Percentiles rank a stretch among this genome's conserved stretches.
These are phyloP conservation scores for Zygnema cylindricum DNA, from an alignment of 139 green algal species.

Conservation along the genomic window DNA sequence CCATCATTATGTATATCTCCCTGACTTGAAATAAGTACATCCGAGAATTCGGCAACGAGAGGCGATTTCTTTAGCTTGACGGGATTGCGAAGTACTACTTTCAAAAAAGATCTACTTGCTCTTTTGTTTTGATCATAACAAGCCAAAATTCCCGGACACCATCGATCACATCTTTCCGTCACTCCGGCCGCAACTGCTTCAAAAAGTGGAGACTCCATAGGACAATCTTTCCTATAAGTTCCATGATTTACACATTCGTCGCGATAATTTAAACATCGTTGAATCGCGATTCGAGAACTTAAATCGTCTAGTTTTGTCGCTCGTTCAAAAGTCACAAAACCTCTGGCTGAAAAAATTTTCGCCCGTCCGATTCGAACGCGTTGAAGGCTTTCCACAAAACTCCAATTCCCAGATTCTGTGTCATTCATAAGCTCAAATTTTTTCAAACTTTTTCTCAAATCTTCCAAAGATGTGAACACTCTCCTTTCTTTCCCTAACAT, in stretches of 20 bases:
- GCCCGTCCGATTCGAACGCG: neutral
- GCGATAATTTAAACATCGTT: neutral
- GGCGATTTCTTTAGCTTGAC: neutral
- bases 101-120: neutral
- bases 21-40: neutral
- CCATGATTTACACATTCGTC: constrained; percentile 21
- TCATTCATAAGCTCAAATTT: neutral
- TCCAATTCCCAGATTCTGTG: neutral
- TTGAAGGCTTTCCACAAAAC: neutral
- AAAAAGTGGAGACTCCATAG: neutral
- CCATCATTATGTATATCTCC: constrained; percentile 17
- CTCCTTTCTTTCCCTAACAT: neutral
- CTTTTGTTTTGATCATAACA: constrained; percentile 34
- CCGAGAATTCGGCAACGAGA: neutral
- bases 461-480: neutral
- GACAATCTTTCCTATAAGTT: constrained; percentile 22
- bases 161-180: constrained; percentile 36
- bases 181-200: constrained; percentile 26
- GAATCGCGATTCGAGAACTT: neutral
- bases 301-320: constrained; percentile 30
- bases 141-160: constrained; percentile 26
- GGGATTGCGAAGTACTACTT: neutral
- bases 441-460: neutral
- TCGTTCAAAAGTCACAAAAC: neutral
- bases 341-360: neutral